Percentiles rank a stretch among this genome's conserved stretches.
phyloP scores from a whole-genome alignment of 257 asterid genomes.

The Nicotiana benthamiana region DNA sequence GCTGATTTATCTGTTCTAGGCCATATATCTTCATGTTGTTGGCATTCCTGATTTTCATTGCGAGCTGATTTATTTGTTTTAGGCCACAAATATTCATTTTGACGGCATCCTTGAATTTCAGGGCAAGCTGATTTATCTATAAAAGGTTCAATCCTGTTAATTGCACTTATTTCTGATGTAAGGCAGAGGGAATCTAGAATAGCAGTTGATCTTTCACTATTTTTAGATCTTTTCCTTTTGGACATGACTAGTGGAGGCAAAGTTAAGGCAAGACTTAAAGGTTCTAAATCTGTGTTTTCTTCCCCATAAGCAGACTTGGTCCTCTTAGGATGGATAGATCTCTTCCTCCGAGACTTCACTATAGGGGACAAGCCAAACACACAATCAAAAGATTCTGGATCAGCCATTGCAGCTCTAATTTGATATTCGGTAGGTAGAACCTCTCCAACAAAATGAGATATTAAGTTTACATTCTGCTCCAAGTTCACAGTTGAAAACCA shows the following conservation, averaged over 20 bases:
- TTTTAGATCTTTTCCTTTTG: conserved; percentile 7
- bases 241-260: neutral
- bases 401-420: conserved; percentile 4
- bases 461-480: neutral
- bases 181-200: neutral
- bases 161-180: neutral
- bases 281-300: neutral
- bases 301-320: neutral
- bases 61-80: neutral
- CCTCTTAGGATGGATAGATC: conserved; percentile 17
- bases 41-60: neutral
- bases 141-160: neutral
- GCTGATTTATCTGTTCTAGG: neutral
- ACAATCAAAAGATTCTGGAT: conserved; percentile 10
- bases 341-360: conserved; percentile 13
- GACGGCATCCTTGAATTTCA: neutral
- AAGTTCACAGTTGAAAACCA: neutral
- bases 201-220: neutral
- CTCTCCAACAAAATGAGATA: neutral
- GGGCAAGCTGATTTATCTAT: neutral
- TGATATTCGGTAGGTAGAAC: neutral
- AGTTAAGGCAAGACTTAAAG: neutral
- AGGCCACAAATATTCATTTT: neutral
- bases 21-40: neutral
- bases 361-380: conserved; percentile 5